These are phyloP conservation scores for Plantago lanceolata DNA, from an alignment of 305 asterid species.

Conservation along the genomic window DNA sequence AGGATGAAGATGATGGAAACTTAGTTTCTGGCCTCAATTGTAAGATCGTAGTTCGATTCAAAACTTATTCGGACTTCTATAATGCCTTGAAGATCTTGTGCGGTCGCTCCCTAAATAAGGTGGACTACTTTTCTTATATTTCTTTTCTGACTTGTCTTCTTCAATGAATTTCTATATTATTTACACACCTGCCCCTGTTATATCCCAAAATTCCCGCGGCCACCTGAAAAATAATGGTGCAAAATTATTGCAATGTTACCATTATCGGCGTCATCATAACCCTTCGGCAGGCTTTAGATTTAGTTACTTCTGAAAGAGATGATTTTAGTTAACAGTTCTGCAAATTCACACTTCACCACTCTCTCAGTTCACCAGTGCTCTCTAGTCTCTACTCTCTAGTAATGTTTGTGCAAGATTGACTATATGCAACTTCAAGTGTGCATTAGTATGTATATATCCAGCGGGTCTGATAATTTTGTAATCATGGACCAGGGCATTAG, in stretches of 20 bases:
- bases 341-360: too few species aligned
- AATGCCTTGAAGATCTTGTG: conserved; percentile 71
- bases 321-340: too few species aligned
- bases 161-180: neutral
- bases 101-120: conserved; percentile 87
- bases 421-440: too few species aligned
- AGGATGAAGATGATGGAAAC: conserved; percentile 50
- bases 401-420: too few species aligned
- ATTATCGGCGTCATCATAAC: too few species aligned
- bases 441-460: too few species aligned
- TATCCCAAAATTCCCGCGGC: neutral
- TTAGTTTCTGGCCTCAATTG: conserved; percentile 85
- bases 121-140: conserved; percentile 20
- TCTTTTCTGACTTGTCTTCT: conserved; percentile 3
- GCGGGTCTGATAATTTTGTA: too few species aligned
- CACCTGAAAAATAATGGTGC: neutral
- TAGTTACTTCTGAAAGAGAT: too few species aligned
- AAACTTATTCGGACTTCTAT: conserved; percentile 58
- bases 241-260: neutral
- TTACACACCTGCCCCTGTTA: conserved; percentile 2
- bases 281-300: too few species aligned
- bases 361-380: too few species aligned
- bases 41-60: conserved; percentile 76
- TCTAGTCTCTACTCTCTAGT: too few species aligned
- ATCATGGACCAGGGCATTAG: too few species aligned